phyloP scores from a whole-genome alignment of 2,329 filamentous ascomycete genomes.

The Calonectria pseudoturangicola region DNA sequence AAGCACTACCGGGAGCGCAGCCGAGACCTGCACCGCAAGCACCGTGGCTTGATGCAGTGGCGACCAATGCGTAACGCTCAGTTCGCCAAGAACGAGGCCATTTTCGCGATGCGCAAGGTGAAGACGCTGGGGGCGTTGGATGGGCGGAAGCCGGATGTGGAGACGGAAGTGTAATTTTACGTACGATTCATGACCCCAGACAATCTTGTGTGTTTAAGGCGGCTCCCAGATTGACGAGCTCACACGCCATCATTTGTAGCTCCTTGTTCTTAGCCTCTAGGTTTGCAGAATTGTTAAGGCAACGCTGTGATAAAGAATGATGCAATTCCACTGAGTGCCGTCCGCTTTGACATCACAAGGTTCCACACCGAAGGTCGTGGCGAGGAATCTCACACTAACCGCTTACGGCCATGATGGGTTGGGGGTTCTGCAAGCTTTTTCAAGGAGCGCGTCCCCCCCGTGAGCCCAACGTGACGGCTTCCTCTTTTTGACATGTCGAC shows the following conservation, averaged over 20 bases:
- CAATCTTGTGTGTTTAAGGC: not conserved
- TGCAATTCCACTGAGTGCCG: not conserved
- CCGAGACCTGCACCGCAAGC: constrained; percentile 87
- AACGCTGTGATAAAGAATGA: not conserved
- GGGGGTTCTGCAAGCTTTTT: constrained; percentile 12
- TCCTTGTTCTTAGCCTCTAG: not conserved
- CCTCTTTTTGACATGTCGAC: not conserved
- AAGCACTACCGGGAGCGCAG: constrained; percentile 81
- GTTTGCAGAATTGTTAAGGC: not conserved
- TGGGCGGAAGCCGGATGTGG: constrained; percentile 90
- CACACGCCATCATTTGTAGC: not conserved
- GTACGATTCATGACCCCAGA: not conserved
- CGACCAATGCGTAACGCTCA: constrained; percentile 88
- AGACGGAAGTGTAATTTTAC: constrained; percentile 78
- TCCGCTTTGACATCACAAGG: not conserved
- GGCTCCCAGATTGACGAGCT: constrained; percentile 13
- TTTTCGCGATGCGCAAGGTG: constrained; percentile 84
- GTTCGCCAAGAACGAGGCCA: constrained; percentile 92
- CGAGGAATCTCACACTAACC: not conserved
- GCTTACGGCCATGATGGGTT: not conserved
- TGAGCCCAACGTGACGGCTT: not conserved
- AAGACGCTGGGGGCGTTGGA: constrained; percentile 85
- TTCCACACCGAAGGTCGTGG: not conserved
- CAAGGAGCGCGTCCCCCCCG: not conserved
- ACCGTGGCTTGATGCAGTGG: constrained; percentile 96